Evolutionary conservation across 306 rosid species (phyloP).

Genomic region (Casuarina equisetifolia): DNA sequence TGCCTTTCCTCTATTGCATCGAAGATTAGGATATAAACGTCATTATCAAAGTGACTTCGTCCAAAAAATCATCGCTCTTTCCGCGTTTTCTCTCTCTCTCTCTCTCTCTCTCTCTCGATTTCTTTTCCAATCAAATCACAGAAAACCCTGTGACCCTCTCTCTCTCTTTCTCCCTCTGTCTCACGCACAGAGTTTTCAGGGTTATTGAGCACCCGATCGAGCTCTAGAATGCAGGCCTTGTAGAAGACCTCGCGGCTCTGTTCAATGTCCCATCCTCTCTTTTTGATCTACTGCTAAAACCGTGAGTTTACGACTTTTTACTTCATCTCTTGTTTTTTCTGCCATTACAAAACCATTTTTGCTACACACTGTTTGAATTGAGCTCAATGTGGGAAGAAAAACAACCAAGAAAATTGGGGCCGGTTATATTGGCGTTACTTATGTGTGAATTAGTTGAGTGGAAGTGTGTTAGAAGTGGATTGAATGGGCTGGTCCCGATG

Average conservation of each 20-base stretch:
- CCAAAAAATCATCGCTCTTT: slow-evolving; percentile 32
- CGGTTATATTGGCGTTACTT: not conserved
- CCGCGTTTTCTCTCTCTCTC: slow-evolving; percentile 35
- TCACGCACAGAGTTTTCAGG: slow-evolving; percentile 31
- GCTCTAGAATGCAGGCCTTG: slow-evolving; percentile 28
- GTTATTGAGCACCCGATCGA: slow-evolving; percentile 41
- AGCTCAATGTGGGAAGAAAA: not conserved
- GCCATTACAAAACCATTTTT: slow-evolving; percentile 4
- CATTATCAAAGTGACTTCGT: slow-evolving; percentile 31
- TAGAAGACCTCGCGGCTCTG: slow-evolving; percentile 21
- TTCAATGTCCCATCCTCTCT: slow-evolving; percentile 43
- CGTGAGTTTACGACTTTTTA: slow-evolving; percentile 40
- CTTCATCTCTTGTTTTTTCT: slow-evolving; percentile 6
- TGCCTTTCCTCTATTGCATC: not conserved
- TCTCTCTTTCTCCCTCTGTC: slow-evolving; percentile 25
- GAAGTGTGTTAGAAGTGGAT: not conserved
- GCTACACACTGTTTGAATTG: not conserved
- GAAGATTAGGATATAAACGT: slow-evolving; percentile 41
- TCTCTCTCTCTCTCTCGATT: slow-evolving; percentile 30
- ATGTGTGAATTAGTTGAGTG: not conserved
- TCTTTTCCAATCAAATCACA: slow-evolving; percentile 56
- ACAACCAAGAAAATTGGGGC: not conserved
- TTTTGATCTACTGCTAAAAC: slow-evolving; percentile 54
- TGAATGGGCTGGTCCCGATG: slow-evolving; percentile 1
- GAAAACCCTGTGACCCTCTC: slow-evolving; percentile 27